Evolutionary conservation across 495 filamentous ascomycete species (phyloP).

Genomic region (Penicillium turbatum): DNA sequence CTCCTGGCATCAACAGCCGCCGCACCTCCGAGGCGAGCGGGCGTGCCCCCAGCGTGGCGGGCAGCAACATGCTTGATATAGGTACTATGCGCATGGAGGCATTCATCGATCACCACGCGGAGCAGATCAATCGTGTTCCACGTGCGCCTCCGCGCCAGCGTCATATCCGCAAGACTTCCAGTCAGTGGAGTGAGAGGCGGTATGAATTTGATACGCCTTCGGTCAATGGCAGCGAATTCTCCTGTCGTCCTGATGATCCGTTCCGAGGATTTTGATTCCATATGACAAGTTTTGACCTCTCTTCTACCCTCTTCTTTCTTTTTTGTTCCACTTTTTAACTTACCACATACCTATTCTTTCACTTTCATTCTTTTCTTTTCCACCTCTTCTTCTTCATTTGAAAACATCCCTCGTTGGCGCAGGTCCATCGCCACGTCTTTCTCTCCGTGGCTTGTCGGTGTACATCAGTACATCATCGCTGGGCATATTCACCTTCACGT

Average conservation of each 20-base stretch:
- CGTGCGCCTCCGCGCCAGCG: conserved; percentile 18
- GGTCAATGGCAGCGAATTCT: conserved; percentile 31
- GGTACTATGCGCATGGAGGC: conserved; percentile 97
- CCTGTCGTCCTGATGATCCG: conserved; percentile 35
- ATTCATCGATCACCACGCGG: conserved; percentile 52
- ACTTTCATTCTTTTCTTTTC: conserved; percentile 1
- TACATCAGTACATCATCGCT: conserved; percentile 4
- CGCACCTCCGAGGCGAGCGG: conserved; percentile 44
- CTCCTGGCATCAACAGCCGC: conserved; percentile 32
- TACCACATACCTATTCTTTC: neutral
- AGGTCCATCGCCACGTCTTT: conserved; percentile 4
- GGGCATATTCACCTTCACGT: conserved; percentile 5
- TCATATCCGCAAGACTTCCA: conserved; percentile 35
- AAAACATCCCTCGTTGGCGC: neutral
- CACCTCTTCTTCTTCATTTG: neutral
- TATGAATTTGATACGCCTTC: conserved; percentile 32
- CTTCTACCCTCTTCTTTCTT: conserved; percentile 1
- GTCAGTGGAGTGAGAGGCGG: conserved; percentile 34
- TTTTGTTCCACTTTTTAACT: neutral
- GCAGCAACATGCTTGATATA: conserved; percentile 55
- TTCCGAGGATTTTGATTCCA: conserved; percentile 36
- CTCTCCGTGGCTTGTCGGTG: neutral
- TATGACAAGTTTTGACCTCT: neutral
- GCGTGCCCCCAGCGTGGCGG: conserved; percentile 21
- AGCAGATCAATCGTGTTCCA: conserved; percentile 29